Evolutionary conservation across 352 stramenopile species (phyloP).

Genomic region (Phytophthora europaea): DNA sequence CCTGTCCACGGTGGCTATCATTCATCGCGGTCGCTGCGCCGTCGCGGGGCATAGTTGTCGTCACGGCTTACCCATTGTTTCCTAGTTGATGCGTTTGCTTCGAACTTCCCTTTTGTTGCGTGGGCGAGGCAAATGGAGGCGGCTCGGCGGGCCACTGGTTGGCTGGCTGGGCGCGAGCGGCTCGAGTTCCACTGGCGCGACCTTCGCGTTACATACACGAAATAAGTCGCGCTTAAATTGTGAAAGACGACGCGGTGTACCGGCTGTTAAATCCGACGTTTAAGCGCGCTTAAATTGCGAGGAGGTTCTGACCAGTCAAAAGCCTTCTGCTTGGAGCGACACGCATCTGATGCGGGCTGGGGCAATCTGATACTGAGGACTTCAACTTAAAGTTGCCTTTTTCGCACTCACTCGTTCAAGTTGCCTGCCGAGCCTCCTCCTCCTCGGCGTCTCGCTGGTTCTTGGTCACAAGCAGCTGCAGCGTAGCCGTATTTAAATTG

Average conservation of each 20-base stretch:
- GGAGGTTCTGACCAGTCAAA: conserved; percentile 39
- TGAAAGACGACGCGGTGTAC: not conserved
- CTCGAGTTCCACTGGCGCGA: conserved; percentile 19
- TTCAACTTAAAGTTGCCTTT: conserved; percentile 21
- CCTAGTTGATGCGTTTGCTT: conserved; percentile 71
- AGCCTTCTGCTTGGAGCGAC: not conserved
- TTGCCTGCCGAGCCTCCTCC: conserved; percentile 23
- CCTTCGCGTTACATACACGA: conserved; percentile 27
- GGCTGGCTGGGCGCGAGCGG: conserved; percentile 46
- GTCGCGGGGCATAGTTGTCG: not conserved
- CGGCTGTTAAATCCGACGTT: not conserved
- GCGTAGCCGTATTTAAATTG: conserved; percentile 67
- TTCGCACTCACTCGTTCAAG: conserved; percentile 7
- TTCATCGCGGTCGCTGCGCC: not conserved
- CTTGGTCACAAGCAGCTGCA: conserved; percentile 70
- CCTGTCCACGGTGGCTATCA: not conserved
- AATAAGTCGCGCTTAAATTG: conserved; percentile 9
- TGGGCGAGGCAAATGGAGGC: conserved; percentile 40
- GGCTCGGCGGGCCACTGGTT: conserved; percentile 48
- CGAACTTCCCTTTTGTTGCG: conserved; percentile 75
- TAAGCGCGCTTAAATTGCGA: conserved; percentile 38
- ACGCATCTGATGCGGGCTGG: conserved; percentile 4
- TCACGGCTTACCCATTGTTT: conserved; percentile 69
- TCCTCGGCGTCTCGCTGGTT: conserved; percentile 45
- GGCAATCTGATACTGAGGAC: not conserved